These are phyloP conservation scores for Vairimorpha necatrix DNA, from an alignment of 371 early-diverging fungal species.

Conservation along the genomic window DNA sequence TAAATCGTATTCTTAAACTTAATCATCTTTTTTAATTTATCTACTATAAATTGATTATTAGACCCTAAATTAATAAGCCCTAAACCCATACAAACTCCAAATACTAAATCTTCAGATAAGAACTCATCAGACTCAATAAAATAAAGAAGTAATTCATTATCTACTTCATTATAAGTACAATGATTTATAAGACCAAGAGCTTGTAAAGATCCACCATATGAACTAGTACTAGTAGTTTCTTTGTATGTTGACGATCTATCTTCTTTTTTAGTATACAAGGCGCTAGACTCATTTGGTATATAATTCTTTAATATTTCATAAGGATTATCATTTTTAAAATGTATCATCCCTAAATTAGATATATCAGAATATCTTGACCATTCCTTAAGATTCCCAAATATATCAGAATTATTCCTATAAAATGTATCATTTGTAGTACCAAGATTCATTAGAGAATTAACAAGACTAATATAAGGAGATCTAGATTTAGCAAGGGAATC, in stretches of 20 bases:
- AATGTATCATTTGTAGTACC: constrained; percentile 96
- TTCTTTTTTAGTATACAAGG: constrained; percentile 68
- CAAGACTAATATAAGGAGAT: constrained; percentile 70
- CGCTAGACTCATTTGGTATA: constrained; percentile 72
- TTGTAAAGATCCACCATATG: constrained; percentile 92
- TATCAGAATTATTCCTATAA: constrained; percentile 86
- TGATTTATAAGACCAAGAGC: constrained; percentile 93
- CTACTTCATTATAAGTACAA: constrained; percentile 73
- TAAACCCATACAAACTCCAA: constrained; percentile 90
- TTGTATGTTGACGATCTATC: too few relatives aligned
- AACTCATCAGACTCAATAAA: constrained; percentile 66
- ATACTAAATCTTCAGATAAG: constrained; percentile 74
- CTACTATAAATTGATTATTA: constrained; percentile 69
- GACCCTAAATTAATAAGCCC: constrained; percentile 68
- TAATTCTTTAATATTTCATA: constrained; percentile 55
- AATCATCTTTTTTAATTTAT: constrained; percentile 55
- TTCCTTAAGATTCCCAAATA: constrained; percentile 87
- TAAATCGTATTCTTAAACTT: constrained; percentile 79
- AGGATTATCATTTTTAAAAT: constrained; percentile 67
- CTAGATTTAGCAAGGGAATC: constrained; percentile 32
- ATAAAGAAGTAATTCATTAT: constrained; percentile 73
- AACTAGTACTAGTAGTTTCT: too few relatives aligned
- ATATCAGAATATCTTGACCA: constrained; percentile 98
- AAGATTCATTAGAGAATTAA: constrained; percentile 91
- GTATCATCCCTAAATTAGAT: constrained; percentile 94